Evolutionary conservation across 2,329 filamentous ascomycete species (phyloP).

Genomic region (Penicillium corylophilum): DNA sequence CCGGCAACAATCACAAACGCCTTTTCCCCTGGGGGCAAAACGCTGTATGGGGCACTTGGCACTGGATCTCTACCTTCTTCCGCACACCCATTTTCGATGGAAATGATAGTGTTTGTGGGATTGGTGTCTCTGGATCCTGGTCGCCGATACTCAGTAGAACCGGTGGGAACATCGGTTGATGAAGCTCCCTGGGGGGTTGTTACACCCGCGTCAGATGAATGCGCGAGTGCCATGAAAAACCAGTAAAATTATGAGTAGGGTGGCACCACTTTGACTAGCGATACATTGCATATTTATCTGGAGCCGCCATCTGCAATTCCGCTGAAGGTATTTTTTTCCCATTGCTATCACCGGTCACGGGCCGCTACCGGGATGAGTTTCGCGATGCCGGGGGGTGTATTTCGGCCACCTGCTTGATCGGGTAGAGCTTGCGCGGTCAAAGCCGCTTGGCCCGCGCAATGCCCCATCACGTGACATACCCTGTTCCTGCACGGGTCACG

Average conservation of each 20-base stretch:
- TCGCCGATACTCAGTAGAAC: too few species aligned
- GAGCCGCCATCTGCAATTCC: too few species aligned
- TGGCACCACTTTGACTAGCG: too few species aligned
- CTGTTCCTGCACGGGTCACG: too few species aligned
- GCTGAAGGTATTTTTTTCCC: background rate
- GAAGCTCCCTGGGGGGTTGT: background rate
- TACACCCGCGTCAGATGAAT: background rate
- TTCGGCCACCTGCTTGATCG: background rate
- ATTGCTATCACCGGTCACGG: background rate
- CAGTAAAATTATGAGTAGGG: background rate
- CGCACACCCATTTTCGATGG: background rate
- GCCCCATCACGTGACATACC: too few species aligned
- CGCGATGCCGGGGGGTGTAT: too few species aligned
- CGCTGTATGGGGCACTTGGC: background rate
- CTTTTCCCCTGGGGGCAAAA: constrained; percentile 7
- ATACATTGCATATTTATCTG: too few species aligned
- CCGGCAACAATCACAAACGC: constrained; percentile 9
- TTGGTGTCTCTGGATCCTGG: background rate
- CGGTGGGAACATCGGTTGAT: background rate
- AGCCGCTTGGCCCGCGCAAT: too few species aligned
- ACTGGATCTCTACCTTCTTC: background rate
- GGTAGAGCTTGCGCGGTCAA: background rate
- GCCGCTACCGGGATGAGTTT: constrained; percentile 4
- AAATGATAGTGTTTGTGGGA: background rate
- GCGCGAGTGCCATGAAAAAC: background rate